Conservation (phyloP, 306 rosid genomes). For the Erythrophleum fordii region DNA sequence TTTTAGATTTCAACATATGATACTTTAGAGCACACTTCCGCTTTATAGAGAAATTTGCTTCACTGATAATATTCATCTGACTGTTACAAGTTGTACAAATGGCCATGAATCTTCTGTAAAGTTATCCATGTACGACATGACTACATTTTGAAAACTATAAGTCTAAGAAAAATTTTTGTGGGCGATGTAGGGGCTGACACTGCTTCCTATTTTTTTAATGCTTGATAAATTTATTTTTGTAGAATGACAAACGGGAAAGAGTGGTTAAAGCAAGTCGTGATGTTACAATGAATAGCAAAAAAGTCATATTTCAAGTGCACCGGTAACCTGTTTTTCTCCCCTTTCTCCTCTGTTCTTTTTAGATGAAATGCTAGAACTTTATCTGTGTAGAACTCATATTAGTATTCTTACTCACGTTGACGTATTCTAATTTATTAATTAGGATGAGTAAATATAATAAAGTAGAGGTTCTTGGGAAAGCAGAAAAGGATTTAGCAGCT, state of each 20-base stretch:
- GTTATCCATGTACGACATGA: background rate
- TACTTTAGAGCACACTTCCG: conserved; percentile 1
- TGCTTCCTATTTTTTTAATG: conserved; percentile 27
- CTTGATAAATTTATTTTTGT: conserved; percentile 32
- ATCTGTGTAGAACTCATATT: conserved; percentile 29
- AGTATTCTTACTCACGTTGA: conserved; percentile 9
- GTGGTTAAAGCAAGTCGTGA: conserved; percentile 96
- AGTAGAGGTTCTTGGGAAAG: conserved; percentile 84
- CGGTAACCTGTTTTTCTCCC: conserved; percentile 55
- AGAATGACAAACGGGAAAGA: conserved; percentile 97
- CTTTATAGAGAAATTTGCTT: background rate
- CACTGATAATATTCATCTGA: background rate
- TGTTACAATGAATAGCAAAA: conserved; percentile 91
- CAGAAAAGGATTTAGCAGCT: conserved; percentile 83
- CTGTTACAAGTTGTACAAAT: conserved; percentile 5
- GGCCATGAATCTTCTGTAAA: conserved; percentile 5
- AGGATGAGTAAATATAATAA: conserved; percentile 85
- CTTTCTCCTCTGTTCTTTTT: background rate
- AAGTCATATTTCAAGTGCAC: conserved; percentile 97
- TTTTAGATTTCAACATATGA: background rate
- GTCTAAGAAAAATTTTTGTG: background rate
- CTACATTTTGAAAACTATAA: background rate
- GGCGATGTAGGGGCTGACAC: background rate
- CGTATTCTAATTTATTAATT: conserved; percentile 31
- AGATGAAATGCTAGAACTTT: background rate